Evolutionary conservation across 768 basidiomycete species (phyloP), one percentile per base, ranked within the genome.

Genomic region (Boletus tomentosulus): DNA sequence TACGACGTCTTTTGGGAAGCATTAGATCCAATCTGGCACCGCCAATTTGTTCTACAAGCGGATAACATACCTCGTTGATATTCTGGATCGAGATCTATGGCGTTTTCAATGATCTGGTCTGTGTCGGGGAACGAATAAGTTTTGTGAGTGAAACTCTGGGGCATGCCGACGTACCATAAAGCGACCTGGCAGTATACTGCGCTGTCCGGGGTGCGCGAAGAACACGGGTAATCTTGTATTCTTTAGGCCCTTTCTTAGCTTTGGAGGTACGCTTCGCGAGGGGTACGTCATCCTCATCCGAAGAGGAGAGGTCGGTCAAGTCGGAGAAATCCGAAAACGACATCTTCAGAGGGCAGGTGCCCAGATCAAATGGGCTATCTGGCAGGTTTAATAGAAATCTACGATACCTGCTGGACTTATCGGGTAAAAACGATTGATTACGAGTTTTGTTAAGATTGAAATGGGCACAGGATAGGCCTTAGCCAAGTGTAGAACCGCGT

Each of bases 21-120:
- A 13, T 57, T n/a, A 62, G 27, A 44, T 44, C 15, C 41, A 46
- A 54, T 46, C 16, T 28, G 13, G 22, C n/a, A 31, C 7, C n/a
- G 10, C 31, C 15, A 19, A 28, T 25, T 27, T 30, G 10, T n/a
- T 50, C 12, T 12, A 22, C 22, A 45, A 31, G 5, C 13, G 37
- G n/a, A 45, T 11, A 8, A 49, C 71, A 37, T 48, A 82, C 84
- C 80, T 65, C 85, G 73, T 59, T 87, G 85, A 63, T 86, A 86
- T 55, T 85, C 82, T 0, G 85, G 84, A 54, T 86, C 74, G 8
- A 86, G 71, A 51, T 84, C 76, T 41, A 86, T 78, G 10, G 63
- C 58, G 6, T 69, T 73, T 5, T 77, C 66, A 3, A 73, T 59
- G 30, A 85, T 75, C 57, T 78, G 75, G 48, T 78, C 84, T 85